These are phyloP conservation scores for Verticillium klebahnii DNA, from an alignment of 2,329 filamentous ascomycete species.

Conservation along the genomic window DNA sequence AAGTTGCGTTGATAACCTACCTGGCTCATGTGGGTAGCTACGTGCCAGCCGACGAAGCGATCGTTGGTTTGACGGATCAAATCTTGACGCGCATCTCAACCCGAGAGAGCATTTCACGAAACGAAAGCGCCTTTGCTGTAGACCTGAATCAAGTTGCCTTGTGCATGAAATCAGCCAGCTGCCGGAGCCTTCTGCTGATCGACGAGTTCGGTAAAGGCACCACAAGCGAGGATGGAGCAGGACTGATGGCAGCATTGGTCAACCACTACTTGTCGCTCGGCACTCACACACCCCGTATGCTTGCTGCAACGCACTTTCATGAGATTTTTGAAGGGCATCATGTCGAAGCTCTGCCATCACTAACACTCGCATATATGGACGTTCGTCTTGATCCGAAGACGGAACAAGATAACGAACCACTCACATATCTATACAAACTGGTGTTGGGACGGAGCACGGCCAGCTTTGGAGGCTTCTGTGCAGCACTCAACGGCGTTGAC, in stretches of 20 bases:
- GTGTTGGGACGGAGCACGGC: slow-evolving; percentile 63
- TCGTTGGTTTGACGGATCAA: slow-evolving; percentile 84
- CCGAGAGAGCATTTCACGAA: slow-evolving; percentile 54
- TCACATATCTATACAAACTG: slow-evolving; percentile 73
- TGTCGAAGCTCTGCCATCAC: slow-evolving; percentile 40
- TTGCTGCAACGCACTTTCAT: slow-evolving; percentile 60
- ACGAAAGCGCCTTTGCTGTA: slow-evolving; percentile 63
- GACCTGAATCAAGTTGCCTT: slow-evolving; percentile 85
- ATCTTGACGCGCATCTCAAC: slow-evolving; percentile 85
- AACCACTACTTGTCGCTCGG: slow-evolving; percentile 48
- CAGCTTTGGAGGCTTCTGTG: slow-evolving; percentile 84
- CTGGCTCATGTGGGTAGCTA: slow-evolving; percentile 91
- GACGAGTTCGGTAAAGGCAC: slow-evolving; percentile 83
- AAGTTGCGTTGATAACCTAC: slow-evolving; percentile 85
- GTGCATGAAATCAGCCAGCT: slow-evolving; percentile 68
- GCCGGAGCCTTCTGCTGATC: slow-evolving; percentile 76
- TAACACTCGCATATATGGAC: slow-evolving; percentile 68
- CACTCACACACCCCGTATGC: slow-evolving; percentile 45
- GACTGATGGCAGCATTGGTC: slow-evolving; percentile 53
- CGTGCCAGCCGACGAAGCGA: slow-evolving; percentile 73
- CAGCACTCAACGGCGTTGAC: slow-evolving; percentile 80
- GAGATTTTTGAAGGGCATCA: slow-evolving; percentile 68
- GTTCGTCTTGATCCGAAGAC: slow-evolving; percentile 54
- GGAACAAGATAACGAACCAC: slow-evolving; percentile 51
- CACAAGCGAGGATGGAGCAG: slow-evolving; percentile 51